A percentile compares a stretch with the other conserved stretches of the same genome.
Evolutionary conservation across 148 eudicot genomes (phyloP).

Genomic region (Cornus florida): DNA sequence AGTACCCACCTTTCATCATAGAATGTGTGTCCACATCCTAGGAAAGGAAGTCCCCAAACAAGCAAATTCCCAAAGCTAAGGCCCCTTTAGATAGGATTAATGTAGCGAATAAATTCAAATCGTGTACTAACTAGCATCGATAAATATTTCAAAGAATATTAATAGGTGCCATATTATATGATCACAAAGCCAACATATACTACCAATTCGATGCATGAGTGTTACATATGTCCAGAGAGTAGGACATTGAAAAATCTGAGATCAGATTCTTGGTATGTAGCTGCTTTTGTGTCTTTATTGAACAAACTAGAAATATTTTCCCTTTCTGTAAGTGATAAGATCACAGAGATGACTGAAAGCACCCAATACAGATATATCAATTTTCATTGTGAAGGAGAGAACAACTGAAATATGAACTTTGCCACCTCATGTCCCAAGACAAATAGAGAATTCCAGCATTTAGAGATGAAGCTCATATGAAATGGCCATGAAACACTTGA

Average conservation of each 20-base stretch:
- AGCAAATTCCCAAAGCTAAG: background rate
- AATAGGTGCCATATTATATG: too few relatives aligned
- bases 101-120: too few relatives aligned
- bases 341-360: too few relatives aligned
- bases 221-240: background rate
- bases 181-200: background rate
- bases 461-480: background rate
- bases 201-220: background rate
- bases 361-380: background rate
- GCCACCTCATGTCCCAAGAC: background rate
- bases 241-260: background rate
- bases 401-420: background rate
- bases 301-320: too few relatives aligned
- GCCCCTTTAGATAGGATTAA: background rate
- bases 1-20: too few relatives aligned
- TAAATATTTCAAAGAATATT: background rate
- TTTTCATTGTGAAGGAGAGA: background rate
- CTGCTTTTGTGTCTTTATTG: too few relatives aligned
- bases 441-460: background rate
- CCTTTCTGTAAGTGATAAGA: too few relatives aligned
- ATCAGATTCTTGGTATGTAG: too few relatives aligned
- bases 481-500: slow-evolving; percentile 1
- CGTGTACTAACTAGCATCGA: background rate
- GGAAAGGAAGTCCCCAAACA: background rate
- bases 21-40: background rate